phyloP scores from a whole-genome alignment of 1,284 basidiomycete species.

The Neonothopanus nambi region DNA sequence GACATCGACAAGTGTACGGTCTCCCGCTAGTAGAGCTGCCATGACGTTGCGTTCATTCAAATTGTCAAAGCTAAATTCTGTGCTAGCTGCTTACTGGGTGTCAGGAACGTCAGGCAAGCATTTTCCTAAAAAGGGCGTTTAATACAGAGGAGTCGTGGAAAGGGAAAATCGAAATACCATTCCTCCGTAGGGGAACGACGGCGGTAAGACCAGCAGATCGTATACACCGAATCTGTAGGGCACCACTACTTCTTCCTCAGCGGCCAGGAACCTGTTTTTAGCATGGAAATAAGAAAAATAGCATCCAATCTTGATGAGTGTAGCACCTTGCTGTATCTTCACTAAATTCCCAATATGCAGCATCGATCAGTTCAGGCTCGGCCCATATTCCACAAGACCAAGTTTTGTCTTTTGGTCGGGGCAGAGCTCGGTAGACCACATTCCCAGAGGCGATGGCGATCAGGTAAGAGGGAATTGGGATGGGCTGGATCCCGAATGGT shows the following conservation, averaged over 20 bases:
- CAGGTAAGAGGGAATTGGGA: constrained; percentile 85
- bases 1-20: constrained; percentile 85
- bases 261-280: constrained; percentile 66
- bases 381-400: constrained; percentile 91
- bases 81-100: constrained; percentile 61
- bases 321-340: constrained; percentile 76
- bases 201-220: constrained; percentile 90
- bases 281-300: no score
- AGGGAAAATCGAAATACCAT: constrained; percentile 53
- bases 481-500: constrained; percentile 47
- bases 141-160: neutral
- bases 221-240: constrained; percentile 89
- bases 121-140: constrained; percentile 58
- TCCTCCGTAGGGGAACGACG: constrained; percentile 92
- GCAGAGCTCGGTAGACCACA: constrained; percentile 73
- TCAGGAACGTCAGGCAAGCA: constrained; percentile 84
- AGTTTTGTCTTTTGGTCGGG: constrained; percentile 55
- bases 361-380: constrained; percentile 81
- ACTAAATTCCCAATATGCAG: constrained; percentile 86
- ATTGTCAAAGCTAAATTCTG: neutral
- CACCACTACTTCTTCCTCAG: constrained; percentile 75
- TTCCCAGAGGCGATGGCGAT: constrained; percentile 88
- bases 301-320: neutral
- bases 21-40: constrained; percentile 78
- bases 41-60: neutral